These are phyloP conservation scores for Acanthamoeba pearcei DNA, from an alignment of 208 protist genomes.

Conservation along the genomic window DNA sequence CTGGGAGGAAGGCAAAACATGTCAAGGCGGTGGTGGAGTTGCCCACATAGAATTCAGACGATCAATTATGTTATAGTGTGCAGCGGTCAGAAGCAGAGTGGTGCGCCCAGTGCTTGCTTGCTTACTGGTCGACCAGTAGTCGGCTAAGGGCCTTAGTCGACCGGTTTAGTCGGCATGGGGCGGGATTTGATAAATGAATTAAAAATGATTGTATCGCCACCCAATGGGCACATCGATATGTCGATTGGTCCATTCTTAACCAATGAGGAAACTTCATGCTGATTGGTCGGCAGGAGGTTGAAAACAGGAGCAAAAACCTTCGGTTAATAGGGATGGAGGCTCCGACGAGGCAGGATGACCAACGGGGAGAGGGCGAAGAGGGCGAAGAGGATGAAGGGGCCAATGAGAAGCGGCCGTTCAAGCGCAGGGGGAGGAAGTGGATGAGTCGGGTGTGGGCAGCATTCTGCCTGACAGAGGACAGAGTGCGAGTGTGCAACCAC, in stretches of 20 bases:
- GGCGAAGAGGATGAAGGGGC: conserved; percentile 53
- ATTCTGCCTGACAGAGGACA: background rate
- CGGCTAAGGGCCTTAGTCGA: too few species aligned
- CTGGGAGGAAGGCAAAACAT: too few species aligned
- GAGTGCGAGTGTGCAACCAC: conserved; percentile 45
- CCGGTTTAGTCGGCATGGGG: too few species aligned
- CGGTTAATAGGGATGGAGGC: background rate
- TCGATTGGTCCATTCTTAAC: background rate
- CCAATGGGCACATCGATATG: too few species aligned
- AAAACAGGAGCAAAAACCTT: conserved; percentile 24
- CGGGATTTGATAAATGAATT: too few species aligned
- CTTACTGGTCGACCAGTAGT: too few species aligned
- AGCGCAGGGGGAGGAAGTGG: background rate
- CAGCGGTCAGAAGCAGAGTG: too few species aligned
- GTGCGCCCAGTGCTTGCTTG: too few species aligned
- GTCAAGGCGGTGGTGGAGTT: too few species aligned
- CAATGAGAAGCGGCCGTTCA: conserved; percentile 40
- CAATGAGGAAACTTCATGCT: background rate
- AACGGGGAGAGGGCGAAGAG: background rate
- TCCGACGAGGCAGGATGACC: background rate
- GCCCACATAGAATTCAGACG: too few species aligned
- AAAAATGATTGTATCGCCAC: too few species aligned
- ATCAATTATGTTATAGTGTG: too few species aligned
- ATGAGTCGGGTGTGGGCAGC: conserved; percentile 12
- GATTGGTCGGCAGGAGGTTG: conserved; percentile 2